Evolutionary conservation across 1,284 basidiomycete species (phyloP), one percentile per base, ranked within the genome.

Genomic region (Puccinia novopanici): DNA sequence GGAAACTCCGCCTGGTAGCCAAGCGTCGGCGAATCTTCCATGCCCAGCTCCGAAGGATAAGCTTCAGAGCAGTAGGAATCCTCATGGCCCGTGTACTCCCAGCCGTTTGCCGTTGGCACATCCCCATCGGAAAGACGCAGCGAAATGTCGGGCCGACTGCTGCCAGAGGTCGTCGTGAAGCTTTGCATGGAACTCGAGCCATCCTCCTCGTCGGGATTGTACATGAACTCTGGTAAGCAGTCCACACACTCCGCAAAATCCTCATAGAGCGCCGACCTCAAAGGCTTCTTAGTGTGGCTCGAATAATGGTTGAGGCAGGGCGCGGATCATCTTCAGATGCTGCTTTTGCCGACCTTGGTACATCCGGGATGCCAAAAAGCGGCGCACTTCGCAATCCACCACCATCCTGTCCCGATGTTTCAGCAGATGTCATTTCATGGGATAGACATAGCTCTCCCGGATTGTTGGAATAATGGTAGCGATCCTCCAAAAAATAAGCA

Each of bases 21-120:
- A 27, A 67, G 63, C 24, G 63, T 67, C n/a, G 63, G 63, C 19
- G 63, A 67, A 48, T 67, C 63, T 27, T 67, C 42, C 8, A 27
- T 22, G 17, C 63, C 63, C 10, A 67, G n/a, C 3, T 67, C 63
- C 40, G 63, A 48, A 27, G 63, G 42, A 48, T 67, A 67, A 8
- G 42, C 3, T 67, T 67, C 63, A 2, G 63, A 67, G 42, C 42
- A 67, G 42, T 48, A 48, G n/a, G 63, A 12, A 27, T 67, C 63
- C 19, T 24, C 5, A 30, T 67, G 12, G 24, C 1, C 24, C 2
- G 5, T 19, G 30, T 30, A 61, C 10, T 17, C 40, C 45, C 10
- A 55, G 22, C 54, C 34, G 34, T 34, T 55, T 65, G 19, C 63
- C 37, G 61, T 4, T 17, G 37, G n/a, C 40, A 19, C 37, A 9